Conservation (phyloP, 164 flowering plant genomes). For the Annona squamosa region DNA sequence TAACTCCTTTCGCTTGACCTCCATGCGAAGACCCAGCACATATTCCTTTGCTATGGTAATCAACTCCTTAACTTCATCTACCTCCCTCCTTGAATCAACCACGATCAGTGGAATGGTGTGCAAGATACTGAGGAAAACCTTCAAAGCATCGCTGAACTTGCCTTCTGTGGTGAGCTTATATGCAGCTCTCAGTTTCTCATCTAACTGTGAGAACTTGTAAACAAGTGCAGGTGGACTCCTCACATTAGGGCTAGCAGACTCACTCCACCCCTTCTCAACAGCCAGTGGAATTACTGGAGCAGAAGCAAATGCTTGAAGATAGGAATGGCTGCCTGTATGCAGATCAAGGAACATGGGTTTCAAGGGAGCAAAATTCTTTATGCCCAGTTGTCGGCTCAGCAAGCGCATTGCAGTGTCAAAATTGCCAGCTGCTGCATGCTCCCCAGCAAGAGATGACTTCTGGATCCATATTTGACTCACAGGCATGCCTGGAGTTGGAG, state of each 20-base stretch:
- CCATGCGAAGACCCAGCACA: slow-evolving; percentile 47
- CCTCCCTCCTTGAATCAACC: slow-evolving; percentile 61
- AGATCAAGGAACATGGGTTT: slow-evolving; percentile 64
- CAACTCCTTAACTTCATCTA: slow-evolving; percentile 75
- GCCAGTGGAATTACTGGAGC: slow-evolving; percentile 57
- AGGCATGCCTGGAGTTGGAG: slow-evolving; percentile 79
- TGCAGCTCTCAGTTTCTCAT: slow-evolving; percentile 69
- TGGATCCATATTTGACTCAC: slow-evolving; percentile 83
- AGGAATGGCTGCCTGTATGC: slow-evolving; percentile 64
- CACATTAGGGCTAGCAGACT: slow-evolving; percentile 62
- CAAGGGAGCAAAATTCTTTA: slow-evolving; percentile 66
- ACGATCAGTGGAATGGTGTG: slow-evolving; percentile 62
- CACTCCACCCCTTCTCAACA: slow-evolving; percentile 58
- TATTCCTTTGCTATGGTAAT: slow-evolving; percentile 52
- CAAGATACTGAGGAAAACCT: slow-evolving; percentile 39
- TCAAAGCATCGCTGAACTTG: slow-evolving; percentile 55
- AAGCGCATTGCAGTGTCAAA: slow-evolving; percentile 69
- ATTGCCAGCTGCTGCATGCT: slow-evolving; percentile 93
- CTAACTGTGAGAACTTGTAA: slow-evolving; percentile 64
- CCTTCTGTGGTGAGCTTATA: slow-evolving; percentile 62
- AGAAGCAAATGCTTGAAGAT: slow-evolving; percentile 50
- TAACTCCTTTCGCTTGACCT: slow-evolving; percentile 48
- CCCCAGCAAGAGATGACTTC: slow-evolving; percentile 81
- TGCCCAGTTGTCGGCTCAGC: slow-evolving; percentile 58
- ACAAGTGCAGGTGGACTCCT: slow-evolving; percentile 73